Evolutionary conservation across 2,329 filamentous ascomycete genomes (phyloP).

Genomic region (Amauroascus niger): DNA sequence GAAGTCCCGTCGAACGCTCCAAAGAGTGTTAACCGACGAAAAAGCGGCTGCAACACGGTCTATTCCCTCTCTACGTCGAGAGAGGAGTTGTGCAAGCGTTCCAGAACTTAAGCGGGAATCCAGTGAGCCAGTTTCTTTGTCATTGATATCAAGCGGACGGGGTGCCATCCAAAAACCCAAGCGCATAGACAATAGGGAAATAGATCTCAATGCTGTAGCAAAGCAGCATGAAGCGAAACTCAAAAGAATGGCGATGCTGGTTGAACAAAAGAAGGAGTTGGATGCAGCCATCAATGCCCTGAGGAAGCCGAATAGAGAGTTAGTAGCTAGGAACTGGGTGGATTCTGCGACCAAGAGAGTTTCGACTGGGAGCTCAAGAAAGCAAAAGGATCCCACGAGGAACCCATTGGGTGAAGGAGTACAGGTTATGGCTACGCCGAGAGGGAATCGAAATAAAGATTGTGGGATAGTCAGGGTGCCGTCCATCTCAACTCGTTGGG

Average conservation of each 20-base stretch:
- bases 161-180: constrained; percentile 38
- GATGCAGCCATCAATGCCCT: constrained; percentile 41
- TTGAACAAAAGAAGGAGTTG: constrained; percentile 41
- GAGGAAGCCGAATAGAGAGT: constrained; percentile 40
- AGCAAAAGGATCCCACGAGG: constrained; percentile 34
- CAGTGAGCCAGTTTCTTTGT: constrained; percentile 33
- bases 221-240: constrained; percentile 39
- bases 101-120: constrained; percentile 34
- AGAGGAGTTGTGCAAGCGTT: constrained; percentile 35
- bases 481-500: constrained; percentile 22
- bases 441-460: constrained; percentile 15
- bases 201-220: constrained; percentile 39
- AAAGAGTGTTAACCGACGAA: constrained; percentile 41
- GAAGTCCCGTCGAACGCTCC: constrained; percentile 32
- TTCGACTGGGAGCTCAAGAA: constrained; percentile 25
- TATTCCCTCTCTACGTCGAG: constrained; percentile 33
- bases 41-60: constrained; percentile 25
- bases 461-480: constrained; percentile 20
- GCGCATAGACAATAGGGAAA: constrained; percentile 40
- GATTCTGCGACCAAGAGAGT: constrained; percentile 32
- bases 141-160: constrained; percentile 25
- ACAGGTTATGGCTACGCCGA: constrained; percentile 41
- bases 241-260: constrained; percentile 37
- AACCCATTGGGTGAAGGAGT: constrained; percentile 36
- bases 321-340: constrained; percentile 39